Base-by-base conservation (phyloP, 192 early-diverging fungal genomes). In the Gaertneriomyces sp. region DNA sequence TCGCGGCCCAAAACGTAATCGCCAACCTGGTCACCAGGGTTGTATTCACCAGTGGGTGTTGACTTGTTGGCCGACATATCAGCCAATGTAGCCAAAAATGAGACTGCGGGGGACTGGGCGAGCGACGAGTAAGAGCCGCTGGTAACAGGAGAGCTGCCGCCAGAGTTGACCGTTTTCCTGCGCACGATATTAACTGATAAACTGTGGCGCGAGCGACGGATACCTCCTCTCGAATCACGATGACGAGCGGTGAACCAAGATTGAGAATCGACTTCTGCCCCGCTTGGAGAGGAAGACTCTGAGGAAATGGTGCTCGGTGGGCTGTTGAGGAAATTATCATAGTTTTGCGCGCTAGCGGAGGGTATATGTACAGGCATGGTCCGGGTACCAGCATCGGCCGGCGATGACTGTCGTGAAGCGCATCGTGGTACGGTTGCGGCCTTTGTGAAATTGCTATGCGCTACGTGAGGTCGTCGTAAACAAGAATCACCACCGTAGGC, bases 1-100 rank as follows among this genome's bases (percentile, higher is more conserved):
- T 87, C 68, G 41, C 76, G 77, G 49, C 85, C 86, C 43, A 93
- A 73, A 4, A 86, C 70, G 61, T 84, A 93, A 45, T 88, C 82
- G 9, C 86, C 88, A 38, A 91, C 80, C 59, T 88, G 81, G 62
- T 91, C 88, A 16, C 89, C 91, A 53, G 87, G 83, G 38, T 76
- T 71, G 67, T 89, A 79, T n/a, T 60, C 69, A 3, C 72, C 71
- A 7, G 54, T 70, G 19, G 51, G 58, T 61, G 70, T 16, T 6
- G 7, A 58, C 4, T 33, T 12, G 9, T 49, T 14, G 20, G 25
- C 14, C 14, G 67, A 61, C n/a, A 43, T 55, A 42, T 69, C 67
- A n/a, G 67, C 67, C 17, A 69, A 42, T 11, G 47, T 17, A 16
- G 67, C 67, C 50, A 69, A 42, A 46, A 69, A 69, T 6, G 51